Percentiles rank a stretch among this genome's conserved stretches.
These are phyloP conservation scores for Russula sp. DNA, from an alignment of 768 basidiomycete genomes.

Conservation along the genomic window DNA sequence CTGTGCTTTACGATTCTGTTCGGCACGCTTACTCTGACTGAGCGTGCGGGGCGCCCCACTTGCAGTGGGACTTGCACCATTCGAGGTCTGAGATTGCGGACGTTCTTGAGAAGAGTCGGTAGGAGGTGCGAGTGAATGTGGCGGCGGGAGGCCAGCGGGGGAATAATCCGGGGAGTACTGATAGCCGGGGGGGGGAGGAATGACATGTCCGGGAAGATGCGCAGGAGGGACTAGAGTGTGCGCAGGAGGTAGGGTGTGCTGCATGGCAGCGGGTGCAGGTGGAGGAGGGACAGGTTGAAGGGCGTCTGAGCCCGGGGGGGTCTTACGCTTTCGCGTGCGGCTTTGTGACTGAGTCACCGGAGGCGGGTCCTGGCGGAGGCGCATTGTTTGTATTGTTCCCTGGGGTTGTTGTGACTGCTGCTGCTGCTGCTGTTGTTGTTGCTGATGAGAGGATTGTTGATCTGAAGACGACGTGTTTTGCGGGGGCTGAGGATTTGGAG, in stretches of 20 bases:
- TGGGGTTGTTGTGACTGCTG: constrained; percentile 24
- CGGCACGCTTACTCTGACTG: constrained; percentile 81
- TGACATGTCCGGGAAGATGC: constrained; percentile 28
- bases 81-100: constrained; percentile 19
- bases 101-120: constrained; percentile 11
- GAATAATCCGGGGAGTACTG: constrained; percentile 29
- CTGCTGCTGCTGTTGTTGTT: constrained; percentile 20
- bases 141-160: constrained; percentile 19
- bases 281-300: constrained; percentile 37
- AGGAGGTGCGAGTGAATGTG: constrained; percentile 12
- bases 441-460: constrained; percentile 11
- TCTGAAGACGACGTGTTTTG: constrained; percentile 9
- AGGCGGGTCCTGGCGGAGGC: constrained; percentile 54
- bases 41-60: constrained; percentile 45
- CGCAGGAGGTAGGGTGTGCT: constrained; percentile 28
- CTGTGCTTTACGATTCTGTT: constrained; percentile 93
- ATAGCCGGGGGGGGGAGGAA: constrained; percentile 29
- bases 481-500: constrained; percentile 8
- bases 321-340: constrained; percentile 62
- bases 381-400: constrained; percentile 39
- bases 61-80: constrained; percentile 5
- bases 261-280: constrained; percentile 33
- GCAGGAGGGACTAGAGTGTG: constrained; percentile 25
- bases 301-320: constrained; percentile 42
- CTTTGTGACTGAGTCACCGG: constrained; percentile 35